phyloP scores from a whole-genome alignment of 805 yeast species.

The Candida maris region DNA sequence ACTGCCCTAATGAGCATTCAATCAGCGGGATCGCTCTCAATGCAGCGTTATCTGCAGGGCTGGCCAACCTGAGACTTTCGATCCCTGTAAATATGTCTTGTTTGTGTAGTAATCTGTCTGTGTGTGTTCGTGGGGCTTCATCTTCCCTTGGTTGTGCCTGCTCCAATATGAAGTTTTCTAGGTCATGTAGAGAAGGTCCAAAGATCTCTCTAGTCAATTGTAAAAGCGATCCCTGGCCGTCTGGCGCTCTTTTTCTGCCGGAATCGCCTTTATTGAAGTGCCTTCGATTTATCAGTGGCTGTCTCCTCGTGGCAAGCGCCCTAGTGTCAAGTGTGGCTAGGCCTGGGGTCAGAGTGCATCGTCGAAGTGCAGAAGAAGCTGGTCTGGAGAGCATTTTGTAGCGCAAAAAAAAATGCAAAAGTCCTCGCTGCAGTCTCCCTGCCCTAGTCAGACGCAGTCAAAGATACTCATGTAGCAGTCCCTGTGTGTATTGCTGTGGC shows the following conservation, averaged over 20 bases:
- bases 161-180: conserved; percentile 5
- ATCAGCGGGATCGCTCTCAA: conserved; percentile 1
- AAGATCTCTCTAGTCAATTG: conserved; percentile 3
- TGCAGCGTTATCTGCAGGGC: background rate
- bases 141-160: conserved; percentile 1
- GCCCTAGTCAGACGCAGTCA: too few species aligned
- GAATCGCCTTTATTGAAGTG: background rate
- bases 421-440: too few species aligned
- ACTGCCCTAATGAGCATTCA: background rate
- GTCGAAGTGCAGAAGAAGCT: conserved; percentile 1
- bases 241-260: background rate
- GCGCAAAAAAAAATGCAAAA: too few species aligned
- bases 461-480: too few species aligned
- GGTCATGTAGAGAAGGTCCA: conserved; percentile 3
- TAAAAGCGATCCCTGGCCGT: background rate
- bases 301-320: too few species aligned
- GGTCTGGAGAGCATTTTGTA: too few species aligned
- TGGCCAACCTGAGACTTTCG: background rate
- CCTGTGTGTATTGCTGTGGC: too few species aligned
- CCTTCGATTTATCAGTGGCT: too few species aligned
- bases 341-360: background rate
- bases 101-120: too few species aligned
- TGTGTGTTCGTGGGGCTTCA: background rate
- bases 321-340: too few species aligned
- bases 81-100: background rate